Conservation (phyloP, 768 basidiomycete genomes). For the Mycena kentingensis region DNA sequence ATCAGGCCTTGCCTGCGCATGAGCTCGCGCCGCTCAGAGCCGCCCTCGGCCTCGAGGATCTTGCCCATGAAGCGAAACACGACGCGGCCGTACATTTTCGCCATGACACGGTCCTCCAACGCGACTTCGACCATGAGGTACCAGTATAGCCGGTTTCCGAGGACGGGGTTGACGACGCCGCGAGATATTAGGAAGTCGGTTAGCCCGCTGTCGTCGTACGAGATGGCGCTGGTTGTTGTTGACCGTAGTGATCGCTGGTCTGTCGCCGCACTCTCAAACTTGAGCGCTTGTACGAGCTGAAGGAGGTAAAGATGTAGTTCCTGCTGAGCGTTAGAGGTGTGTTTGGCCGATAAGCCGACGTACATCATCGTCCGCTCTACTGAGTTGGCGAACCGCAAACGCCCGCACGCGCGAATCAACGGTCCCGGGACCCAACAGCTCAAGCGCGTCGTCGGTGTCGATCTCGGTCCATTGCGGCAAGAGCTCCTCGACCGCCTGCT, state of each 20-base stretch:
- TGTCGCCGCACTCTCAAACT: slow-evolving; percentile 85
- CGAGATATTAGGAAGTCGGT: slow-evolving; percentile 89
- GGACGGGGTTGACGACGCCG: slow-evolving; percentile 76
- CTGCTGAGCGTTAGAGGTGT: slow-evolving; percentile 42
- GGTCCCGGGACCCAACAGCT: slow-evolving; percentile 87
- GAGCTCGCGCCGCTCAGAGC: slow-evolving; percentile 81
- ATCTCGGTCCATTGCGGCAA: slow-evolving; percentile 97
- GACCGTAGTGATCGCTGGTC: slow-evolving; percentile 78
- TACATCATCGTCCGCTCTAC: slow-evolving; percentile 93
- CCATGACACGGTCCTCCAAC: slow-evolving; percentile 79
- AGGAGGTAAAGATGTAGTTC: slow-evolving; percentile 90
- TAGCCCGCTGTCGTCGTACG: slow-evolving; percentile 89
- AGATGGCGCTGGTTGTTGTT: slow-evolving; percentile 65
- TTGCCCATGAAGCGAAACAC: slow-evolving; percentile 89
- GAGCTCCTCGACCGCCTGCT: slow-evolving; percentile 95
- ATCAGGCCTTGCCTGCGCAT: slow-evolving; percentile 90
- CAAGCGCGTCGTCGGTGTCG: slow-evolving; percentile 94
- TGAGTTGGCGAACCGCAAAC: slow-evolving; percentile 91
- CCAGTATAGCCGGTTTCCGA: slow-evolving; percentile 95
- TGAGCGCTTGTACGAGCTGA: slow-evolving; percentile 96
- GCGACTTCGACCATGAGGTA: slow-evolving; percentile 97
- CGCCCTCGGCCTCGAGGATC: slow-evolving; percentile 80
- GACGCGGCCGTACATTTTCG: slow-evolving; percentile 92
- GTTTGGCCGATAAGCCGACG: neutral
- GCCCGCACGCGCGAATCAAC: slow-evolving; percentile 90